Conservation (phyloP, 768 basidiomycete species). For the Favolaschia claudopus region DNA sequence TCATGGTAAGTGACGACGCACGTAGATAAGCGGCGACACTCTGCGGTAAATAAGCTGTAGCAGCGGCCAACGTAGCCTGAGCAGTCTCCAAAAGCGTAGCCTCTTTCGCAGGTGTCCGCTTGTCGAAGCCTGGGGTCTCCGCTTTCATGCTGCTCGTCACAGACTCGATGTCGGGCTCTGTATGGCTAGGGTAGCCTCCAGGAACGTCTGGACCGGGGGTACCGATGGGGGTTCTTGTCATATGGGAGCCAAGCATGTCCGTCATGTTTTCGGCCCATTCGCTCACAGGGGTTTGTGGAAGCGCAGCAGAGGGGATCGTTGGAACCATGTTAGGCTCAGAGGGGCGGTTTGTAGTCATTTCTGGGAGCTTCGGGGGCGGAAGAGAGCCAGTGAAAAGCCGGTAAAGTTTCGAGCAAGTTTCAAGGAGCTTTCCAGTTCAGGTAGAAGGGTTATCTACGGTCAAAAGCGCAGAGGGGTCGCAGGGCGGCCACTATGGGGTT, state of each 20-base stretch:
- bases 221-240: slow-evolving; percentile 5
- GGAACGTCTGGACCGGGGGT: slow-evolving; percentile 4
- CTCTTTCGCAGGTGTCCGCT: neutral
- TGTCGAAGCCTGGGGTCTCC: too few relatives aligned
- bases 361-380: too few relatives aligned
- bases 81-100: neutral
- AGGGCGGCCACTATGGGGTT: too few relatives aligned
- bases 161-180: neutral
- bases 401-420: too few relatives aligned
- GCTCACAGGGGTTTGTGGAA: slow-evolving; percentile 15
- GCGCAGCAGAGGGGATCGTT: slow-evolving; percentile 9
- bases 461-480: too few relatives aligned
- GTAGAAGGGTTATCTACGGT: too few relatives aligned
- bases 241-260: neutral
- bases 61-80: neutral
- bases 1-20: neutral
- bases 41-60: slow-evolving; percentile 1
- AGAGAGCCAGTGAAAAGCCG: too few relatives aligned
- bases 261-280: slow-evolving; percentile 13
- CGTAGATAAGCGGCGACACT: slow-evolving; percentile 3
- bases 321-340: slow-evolving; percentile 20
- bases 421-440: too few relatives aligned
- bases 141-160: slow-evolving; percentile 41
- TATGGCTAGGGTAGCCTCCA: neutral
- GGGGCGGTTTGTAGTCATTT: too few relatives aligned